phyloP scores from a whole-genome alignment of 2,329 filamentous ascomycete genomes.

The Delphinella strobiligena region DNA sequence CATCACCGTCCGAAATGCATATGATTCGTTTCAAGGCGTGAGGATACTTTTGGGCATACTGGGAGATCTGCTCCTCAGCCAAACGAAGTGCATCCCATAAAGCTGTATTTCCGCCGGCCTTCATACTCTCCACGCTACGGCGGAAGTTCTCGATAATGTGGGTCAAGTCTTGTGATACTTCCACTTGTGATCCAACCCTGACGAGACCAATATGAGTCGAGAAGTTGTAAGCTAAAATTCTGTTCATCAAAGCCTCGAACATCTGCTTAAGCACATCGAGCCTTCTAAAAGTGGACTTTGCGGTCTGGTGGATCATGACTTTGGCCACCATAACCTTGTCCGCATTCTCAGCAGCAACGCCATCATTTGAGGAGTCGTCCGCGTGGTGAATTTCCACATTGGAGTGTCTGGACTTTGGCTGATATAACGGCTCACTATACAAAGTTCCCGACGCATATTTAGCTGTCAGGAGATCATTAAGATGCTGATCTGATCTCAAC shows the following conservation, averaged over 20 bases:
- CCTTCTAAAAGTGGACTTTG: slow-evolving; percentile 6
- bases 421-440: background rate
- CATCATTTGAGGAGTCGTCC: background rate
- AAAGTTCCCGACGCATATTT: background rate
- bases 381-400: background rate
- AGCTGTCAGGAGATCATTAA: background rate
- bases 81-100: slow-evolving; percentile 26
- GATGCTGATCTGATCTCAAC: background rate
- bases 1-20: slow-evolving; percentile 24
- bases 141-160: slow-evolving; percentile 27
- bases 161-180: slow-evolving; percentile 18
- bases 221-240: slow-evolving; percentile 25
- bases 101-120: slow-evolving; percentile 21
- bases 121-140: slow-evolving; percentile 19
- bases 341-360: background rate
- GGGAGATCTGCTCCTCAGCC: slow-evolving; percentile 20
- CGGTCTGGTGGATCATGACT: background rate
- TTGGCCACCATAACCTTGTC: slow-evolving; percentile 1
- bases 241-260: slow-evolving; percentile 26
- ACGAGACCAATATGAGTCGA: slow-evolving; percentile 25
- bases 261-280: slow-evolving; percentile 26
- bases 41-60: slow-evolving; percentile 20
- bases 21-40: slow-evolving; percentile 25
- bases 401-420: no score
- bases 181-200: slow-evolving; percentile 19